Base-by-base conservation (phyloP, 2,329 filamentous ascomycete genomes). In the Verticillium zaregamsianum region DNA sequence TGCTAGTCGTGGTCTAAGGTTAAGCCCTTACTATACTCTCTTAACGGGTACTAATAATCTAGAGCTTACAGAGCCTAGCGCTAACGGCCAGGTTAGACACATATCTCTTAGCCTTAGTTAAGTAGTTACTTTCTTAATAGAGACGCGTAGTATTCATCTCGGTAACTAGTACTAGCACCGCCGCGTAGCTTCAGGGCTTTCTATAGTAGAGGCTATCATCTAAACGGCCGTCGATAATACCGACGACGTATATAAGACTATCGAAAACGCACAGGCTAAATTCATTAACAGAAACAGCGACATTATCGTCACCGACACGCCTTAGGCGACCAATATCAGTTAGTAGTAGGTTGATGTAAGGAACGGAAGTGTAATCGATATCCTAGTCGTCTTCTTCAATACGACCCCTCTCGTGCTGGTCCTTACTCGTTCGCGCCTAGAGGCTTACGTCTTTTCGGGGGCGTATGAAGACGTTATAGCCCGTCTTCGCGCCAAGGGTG, bases 91-190 rank as follows among this genome's bases (percentile, higher is more conserved):
- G 31, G 66, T 68, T 2, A 69, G 68, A 0, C 68, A 69, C 33
- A 70, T 68, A 0, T 70, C 70, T 0, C 57, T 71, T 4, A 70
- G 64, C 0, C 55, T 72, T 1, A 68, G 62, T 0, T 70, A 72
- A 11, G 59, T 68, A 0, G 62, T 72, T 40, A 67, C 71, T 0
- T 70, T 72, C 4, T 62, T 72, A 0, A 67, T 68, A 1, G 70
- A 72, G 52, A 70, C 66, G 0, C 60, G 70, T 23, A 70, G 70
- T 1, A 71, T 73, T 1, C 68, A 68, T 59, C 61, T 73, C 1
- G 72, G 69, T 0, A 63, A 68, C n/a, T 71, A 72, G 58, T 69
- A 74, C 45, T 72, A 71, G 2, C 72, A 74, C 58, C 68, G 69
- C 0, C 71, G 72, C 33, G 70, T 73, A 3, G 69, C 68, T 15